These are phyloP conservation scores for Pontederia crassipes DNA, from an alignment of 176 grass and related monocot species.

Conservation along the genomic window DNA sequence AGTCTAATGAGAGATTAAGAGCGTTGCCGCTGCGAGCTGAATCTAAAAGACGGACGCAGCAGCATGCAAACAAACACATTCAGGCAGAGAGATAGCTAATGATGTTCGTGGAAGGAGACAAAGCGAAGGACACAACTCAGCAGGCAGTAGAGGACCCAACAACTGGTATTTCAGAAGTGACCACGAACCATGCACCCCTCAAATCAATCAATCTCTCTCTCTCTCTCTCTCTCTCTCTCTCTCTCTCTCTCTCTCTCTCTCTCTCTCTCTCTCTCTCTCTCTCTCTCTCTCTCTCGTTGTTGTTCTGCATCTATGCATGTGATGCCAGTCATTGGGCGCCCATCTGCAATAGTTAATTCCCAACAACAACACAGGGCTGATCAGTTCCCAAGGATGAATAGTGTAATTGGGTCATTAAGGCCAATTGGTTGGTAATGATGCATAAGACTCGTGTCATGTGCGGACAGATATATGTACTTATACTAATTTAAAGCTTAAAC, in stretches of 20 bases:
- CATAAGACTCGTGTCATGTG: no score
- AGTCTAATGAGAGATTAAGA: no score
- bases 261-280: neutral
- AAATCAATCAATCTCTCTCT: neutral
- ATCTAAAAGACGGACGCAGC: neutral
- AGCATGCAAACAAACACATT: neutral
- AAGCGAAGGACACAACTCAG: neutral
- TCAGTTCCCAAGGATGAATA: no score
- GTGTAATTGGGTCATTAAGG: no score
- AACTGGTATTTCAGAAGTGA: conserved; percentile 3
- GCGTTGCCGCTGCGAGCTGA: neutral
- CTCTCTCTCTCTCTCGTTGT: no score
- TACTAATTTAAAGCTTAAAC: no score
- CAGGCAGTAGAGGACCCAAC: neutral
- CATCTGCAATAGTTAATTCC: no score
- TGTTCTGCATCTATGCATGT: no score
- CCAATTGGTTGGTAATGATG: no score
- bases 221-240: neutral
- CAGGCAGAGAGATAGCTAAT: neutral
- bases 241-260: neutral
- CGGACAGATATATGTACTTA: no score
- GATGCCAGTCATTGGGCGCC: no score
- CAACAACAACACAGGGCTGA: no score
- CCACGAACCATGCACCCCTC: conserved; percentile 3
- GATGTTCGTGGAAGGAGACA: neutral